phyloP scores from a whole-genome alignment of 805 yeast species.

The Saccharomyces mikatae region DNA sequence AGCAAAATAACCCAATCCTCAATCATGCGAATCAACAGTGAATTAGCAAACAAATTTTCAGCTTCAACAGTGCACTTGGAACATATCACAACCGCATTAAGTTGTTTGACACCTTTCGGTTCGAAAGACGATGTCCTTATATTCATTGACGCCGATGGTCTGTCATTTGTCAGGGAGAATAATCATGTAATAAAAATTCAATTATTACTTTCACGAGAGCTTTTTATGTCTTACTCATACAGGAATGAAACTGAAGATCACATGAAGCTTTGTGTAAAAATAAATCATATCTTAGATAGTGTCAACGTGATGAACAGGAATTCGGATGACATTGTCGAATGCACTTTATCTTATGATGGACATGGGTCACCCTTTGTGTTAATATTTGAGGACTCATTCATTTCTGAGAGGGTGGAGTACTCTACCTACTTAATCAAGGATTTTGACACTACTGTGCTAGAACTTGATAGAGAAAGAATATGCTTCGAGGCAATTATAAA shows the following conservation, averaged over 20 bases:
- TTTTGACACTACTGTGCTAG: slow-evolving; percentile 32
- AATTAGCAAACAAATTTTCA: slow-evolving; percentile 23
- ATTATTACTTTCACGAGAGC: slow-evolving; percentile 28
- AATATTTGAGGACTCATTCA: slow-evolving; percentile 45
- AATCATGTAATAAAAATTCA: slow-evolving; percentile 34
- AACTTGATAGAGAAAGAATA: slow-evolving; percentile 37
- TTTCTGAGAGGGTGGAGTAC: slow-evolving; percentile 51
- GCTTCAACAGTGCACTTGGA: slow-evolving; percentile 41
- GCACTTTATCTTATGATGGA: slow-evolving; percentile 43
- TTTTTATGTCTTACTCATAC: slow-evolving; percentile 25
- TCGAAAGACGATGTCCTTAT: slow-evolving; percentile 33
- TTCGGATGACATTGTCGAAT: slow-evolving; percentile 33
- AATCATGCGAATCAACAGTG: slow-evolving; percentile 1
- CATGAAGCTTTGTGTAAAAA: slow-evolving; percentile 36
- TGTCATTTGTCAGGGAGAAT: slow-evolving; percentile 43
- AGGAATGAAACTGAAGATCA: slow-evolving; percentile 15
- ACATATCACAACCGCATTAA: slow-evolving; percentile 40
- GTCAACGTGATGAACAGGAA: slow-evolving; percentile 36
- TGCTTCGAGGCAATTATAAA: slow-evolving; percentile 45
- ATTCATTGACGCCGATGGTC: slow-evolving; percentile 42
- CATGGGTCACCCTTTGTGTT: slow-evolving; percentile 47
- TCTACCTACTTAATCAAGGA: slow-evolving; percentile 37
- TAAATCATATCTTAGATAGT: slow-evolving; percentile 43
- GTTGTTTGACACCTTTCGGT: slow-evolving; percentile 36
- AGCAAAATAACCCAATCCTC: background rate